Conservation (phyloP, 805 yeast genomes). For the Ogataea ramenticola region DNA sequence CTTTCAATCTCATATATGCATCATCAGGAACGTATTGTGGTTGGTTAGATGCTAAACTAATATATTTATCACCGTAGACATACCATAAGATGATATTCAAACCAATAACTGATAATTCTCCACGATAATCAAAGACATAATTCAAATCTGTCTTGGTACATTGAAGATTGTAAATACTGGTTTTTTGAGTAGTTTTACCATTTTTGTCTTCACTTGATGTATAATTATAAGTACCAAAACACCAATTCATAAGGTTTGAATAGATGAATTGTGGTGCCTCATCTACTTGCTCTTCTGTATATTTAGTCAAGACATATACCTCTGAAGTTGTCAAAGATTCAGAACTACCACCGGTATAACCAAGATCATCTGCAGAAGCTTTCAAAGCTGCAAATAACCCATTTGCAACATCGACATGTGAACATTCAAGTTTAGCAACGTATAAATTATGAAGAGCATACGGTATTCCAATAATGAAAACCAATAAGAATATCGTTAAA, state of each 20-base stretch:
- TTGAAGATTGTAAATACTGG: conserved; percentile 1
- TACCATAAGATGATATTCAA: conserved; percentile 39
- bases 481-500: conserved; percentile 3
- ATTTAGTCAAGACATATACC: conserved; percentile 35
- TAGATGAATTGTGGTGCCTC: conserved; percentile 42
- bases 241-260: conserved; percentile 36
- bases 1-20: conserved; percentile 15
- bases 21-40: conserved; percentile 18
- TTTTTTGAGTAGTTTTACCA: not conserved
- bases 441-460: conserved; percentile 3
- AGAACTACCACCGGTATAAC: no score
- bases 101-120: conserved; percentile 32
- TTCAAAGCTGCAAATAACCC: conserved; percentile 45
- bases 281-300: conserved; percentile 38
- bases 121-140: conserved; percentile 38
- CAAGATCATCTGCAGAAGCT: conserved; percentile 5
- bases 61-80: conserved; percentile 29
- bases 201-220: conserved; percentile 9
- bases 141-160: conserved; percentile 12
- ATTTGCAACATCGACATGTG: conserved; percentile 43
- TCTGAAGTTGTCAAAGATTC: conserved; percentile 39
- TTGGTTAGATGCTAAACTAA: conserved; percentile 3
- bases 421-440: conserved; percentile 37
- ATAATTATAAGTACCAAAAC: conserved; percentile 33
- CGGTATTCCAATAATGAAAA: conserved; percentile 8